These are phyloP conservation scores for Babesia gibsoni DNA, from an alignment of 169 alveolate species.

Conservation along the genomic window DNA sequence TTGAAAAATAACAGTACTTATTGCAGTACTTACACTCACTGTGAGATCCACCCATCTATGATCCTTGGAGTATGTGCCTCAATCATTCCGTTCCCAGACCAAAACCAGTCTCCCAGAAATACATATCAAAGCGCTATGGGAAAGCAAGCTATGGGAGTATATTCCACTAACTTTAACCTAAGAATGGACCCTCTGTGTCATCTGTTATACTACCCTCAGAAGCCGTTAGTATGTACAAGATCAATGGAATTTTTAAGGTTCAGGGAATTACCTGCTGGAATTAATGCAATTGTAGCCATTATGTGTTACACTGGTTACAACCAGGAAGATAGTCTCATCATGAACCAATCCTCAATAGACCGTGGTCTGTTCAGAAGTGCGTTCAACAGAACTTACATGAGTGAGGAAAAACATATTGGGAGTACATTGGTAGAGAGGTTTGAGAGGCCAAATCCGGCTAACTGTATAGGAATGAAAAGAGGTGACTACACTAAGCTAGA, in stretches of 20 bases:
- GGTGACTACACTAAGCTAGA: conserved; percentile 96
- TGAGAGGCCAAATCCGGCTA: conserved; percentile 87
- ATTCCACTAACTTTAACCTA: conserved; percentile 95
- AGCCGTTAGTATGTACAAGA: conserved; percentile 97
- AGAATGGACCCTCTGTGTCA: conserved; percentile 98
- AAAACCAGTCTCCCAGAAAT: conserved; percentile 99
- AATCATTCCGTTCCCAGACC: conserved; percentile 99
- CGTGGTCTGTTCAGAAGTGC: conserved; percentile 98
- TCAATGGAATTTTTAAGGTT: conserved; percentile 97
- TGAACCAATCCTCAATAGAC: conserved; percentile 96
- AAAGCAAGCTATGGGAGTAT: conserved; percentile 99
- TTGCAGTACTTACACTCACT: conserved; percentile 95
- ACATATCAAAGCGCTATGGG: conserved; percentile 99
- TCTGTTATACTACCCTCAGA: conserved; percentile 97
- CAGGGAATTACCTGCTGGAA: conserved; percentile 99
- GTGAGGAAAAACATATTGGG: conserved; percentile 91
- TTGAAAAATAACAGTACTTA: conserved; percentile 78
- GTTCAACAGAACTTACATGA: conserved; percentile 94
- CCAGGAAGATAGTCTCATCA: conserved; percentile 98
- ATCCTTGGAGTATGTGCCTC: conserved; percentile 99
- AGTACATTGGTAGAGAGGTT: conserved; percentile 88
- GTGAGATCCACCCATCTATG: conserved; percentile 99
- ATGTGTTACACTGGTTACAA: conserved; percentile 99
- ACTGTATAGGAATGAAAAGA: conserved; percentile 82
- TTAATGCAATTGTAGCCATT: conserved; percentile 96